These are phyloP conservation scores for Citrus sp. DNA, from an alignment of 345 rosid genomes.

Conservation along the genomic window DNA sequence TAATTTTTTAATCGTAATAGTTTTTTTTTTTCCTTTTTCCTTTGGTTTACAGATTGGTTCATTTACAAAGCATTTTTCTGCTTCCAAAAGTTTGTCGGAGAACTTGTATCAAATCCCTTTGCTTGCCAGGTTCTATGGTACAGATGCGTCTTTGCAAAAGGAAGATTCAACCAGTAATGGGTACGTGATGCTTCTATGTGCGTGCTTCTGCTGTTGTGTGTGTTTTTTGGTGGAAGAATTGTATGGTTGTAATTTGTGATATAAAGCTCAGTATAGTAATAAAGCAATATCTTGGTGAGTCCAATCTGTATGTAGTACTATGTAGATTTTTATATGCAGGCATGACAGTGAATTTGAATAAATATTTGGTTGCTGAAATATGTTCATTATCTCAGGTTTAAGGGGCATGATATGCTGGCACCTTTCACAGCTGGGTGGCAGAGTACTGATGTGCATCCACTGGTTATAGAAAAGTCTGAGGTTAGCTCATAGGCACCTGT, in stretches of 20 bases:
- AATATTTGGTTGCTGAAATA: not conserved
- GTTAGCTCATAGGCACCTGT: conserved; percentile 21
- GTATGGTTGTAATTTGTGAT: not conserved
- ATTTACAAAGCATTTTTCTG: conserved; percentile 34
- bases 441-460: conserved; percentile 65
- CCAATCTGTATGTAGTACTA: not conserved
- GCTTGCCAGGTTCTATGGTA: conserved; percentile 47
- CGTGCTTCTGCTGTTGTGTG: not conserved
- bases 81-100: conserved; percentile 30
- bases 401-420: conserved; percentile 97
- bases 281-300: not conserved
- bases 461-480: conserved; percentile 83
- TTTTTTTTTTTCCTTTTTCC: not conserved
- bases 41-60: conserved; percentile 42
- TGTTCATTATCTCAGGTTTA: conserved; percentile 49
- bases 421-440: conserved; percentile 99
- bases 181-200: conserved; percentile 27
- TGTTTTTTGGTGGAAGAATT: not conserved
- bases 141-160: conserved; percentile 52
- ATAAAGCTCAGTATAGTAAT: not conserved
- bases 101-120: conserved; percentile 17
- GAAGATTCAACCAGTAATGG: conserved; percentile 34
- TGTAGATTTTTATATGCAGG: not conserved
- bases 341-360: not conserved
- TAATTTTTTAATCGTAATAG: not conserved